These are phyloP conservation scores for Trametes meyenii DNA, from an alignment of 768 basidiomycete species.

Conservation along the genomic window DNA sequence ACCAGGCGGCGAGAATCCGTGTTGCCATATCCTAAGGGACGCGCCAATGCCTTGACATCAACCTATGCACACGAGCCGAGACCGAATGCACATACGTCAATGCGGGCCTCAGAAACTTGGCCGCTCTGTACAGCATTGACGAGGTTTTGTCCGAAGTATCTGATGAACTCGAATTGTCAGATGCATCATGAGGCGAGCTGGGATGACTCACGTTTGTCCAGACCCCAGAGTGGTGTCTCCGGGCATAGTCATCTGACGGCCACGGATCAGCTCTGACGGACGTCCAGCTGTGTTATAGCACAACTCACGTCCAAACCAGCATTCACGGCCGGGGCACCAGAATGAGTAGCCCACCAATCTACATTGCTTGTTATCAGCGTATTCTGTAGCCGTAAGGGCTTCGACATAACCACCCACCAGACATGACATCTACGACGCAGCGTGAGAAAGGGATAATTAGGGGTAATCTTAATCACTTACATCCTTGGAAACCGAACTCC, in stretches of 20 bases:
- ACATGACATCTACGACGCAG: constrained; percentile 46
- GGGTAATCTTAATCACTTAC: constrained; percentile 30
- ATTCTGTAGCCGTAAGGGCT: no score
- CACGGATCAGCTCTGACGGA: background rate
- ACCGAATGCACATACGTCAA: constrained; percentile 39
- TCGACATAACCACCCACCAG: background rate
- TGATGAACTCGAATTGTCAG: constrained; percentile 14
- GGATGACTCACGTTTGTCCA: constrained; percentile 19
- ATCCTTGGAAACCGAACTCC: constrained; percentile 47
- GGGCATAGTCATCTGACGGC: constrained; percentile 68
- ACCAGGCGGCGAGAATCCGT: constrained; percentile 71
- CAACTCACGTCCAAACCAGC: constrained; percentile 59
- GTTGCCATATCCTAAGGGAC: constrained; percentile 58
- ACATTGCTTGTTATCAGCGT: background rate
- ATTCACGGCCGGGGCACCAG: constrained; percentile 55
- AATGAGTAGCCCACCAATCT: constrained; percentile 72
- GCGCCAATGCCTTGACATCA: background rate
- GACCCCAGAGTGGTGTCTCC: constrained; percentile 49
- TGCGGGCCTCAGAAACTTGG: constrained; percentile 55
- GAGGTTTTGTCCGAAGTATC: constrained; percentile 64
- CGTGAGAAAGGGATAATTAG: no score
- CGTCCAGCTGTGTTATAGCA: background rate
- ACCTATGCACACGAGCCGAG: no score
- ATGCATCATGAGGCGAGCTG: background rate
- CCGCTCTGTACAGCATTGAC: constrained; percentile 63